Percentiles rank a stretch among this genome's conserved stretches.
These are phyloP conservation scores for Aegilops longissima DNA, from an alignment of 176 grass and related monocot genomes.

Conservation along the genomic window DNA sequence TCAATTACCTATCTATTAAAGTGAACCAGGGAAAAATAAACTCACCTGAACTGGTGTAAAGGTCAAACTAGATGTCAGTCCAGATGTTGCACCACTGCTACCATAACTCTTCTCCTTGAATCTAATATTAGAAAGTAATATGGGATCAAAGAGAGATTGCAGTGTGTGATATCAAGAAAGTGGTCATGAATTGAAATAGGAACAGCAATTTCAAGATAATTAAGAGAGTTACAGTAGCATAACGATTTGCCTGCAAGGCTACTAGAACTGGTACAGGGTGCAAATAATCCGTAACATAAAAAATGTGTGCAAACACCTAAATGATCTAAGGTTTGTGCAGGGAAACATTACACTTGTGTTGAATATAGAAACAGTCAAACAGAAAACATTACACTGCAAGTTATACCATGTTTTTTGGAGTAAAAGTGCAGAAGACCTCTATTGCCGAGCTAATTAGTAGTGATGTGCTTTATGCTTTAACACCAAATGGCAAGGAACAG, in stretches of 20 bases:
- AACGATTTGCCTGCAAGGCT: background rate
- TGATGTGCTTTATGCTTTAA: background rate
- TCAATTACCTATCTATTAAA: no score
- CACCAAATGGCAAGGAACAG: background rate
- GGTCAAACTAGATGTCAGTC: constrained; percentile 85
- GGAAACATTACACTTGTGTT: background rate
- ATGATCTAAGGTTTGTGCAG: background rate
- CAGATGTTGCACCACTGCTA: constrained; percentile 81
- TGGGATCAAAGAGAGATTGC: background rate
- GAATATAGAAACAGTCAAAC: background rate
- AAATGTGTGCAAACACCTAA: background rate
- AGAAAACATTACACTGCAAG: background rate
- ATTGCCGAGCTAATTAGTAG: background rate
- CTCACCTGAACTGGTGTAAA: constrained; percentile 95
- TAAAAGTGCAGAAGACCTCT: background rate
- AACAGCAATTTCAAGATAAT: background rate
- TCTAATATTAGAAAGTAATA: constrained; percentile 48
- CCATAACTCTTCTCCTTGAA: constrained; percentile 91
- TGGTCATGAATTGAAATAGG: background rate
- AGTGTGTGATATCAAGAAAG: background rate
- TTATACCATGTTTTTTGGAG: background rate
- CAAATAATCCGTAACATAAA: background rate
- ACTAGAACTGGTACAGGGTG: constrained; percentile 5
- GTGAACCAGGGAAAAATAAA: background rate
- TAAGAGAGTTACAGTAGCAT: background rate